phyloP scores from a whole-genome alignment of 345 rosid species.

The Pelargonium nanum region DNA sequence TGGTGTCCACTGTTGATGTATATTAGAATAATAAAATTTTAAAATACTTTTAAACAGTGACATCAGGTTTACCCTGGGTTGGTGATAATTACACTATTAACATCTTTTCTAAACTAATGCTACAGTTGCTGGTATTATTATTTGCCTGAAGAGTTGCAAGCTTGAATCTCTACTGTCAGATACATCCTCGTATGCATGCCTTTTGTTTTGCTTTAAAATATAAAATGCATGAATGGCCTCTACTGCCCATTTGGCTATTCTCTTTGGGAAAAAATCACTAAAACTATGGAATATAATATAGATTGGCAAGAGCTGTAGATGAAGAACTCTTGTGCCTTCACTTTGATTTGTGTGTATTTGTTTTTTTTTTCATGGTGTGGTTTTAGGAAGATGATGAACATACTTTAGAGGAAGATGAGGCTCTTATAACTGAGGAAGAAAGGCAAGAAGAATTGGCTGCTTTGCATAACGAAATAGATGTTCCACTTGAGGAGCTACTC shows the following conservation, averaged over 20 bases:
- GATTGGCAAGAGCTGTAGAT: no score
- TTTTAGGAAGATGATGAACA: constrained; percentile 97
- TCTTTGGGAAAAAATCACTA: no score
- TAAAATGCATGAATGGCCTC: not conserved
- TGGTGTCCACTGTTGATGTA: no score
- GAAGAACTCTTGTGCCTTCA: not conserved
- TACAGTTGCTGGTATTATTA: not conserved
- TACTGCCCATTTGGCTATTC: no score
- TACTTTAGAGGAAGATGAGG: constrained; percentile 91
- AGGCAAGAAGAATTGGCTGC: constrained; percentile 89
- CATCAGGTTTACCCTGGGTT: no score
- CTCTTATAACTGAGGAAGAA: constrained; percentile 69
- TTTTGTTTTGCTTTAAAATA: not conserved
- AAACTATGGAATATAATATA: no score
- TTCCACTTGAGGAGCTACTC: constrained; percentile 84
- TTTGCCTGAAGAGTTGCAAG: not conserved
- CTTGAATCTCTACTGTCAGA: not conserved
- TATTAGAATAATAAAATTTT: no score
- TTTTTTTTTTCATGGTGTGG: constrained; percentile 15
- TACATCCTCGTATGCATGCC: not conserved
- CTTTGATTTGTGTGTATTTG: not conserved
- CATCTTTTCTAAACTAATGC: not conserved
- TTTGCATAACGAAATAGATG: constrained; percentile 63
- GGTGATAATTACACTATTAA: not conserved
- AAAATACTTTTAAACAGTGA: no score